Evolutionary conservation across 495 filamentous ascomycete genomes (phyloP), one percentile per base, ranked within the genome.

Genomic region (Bombardia bombarda): DNA sequence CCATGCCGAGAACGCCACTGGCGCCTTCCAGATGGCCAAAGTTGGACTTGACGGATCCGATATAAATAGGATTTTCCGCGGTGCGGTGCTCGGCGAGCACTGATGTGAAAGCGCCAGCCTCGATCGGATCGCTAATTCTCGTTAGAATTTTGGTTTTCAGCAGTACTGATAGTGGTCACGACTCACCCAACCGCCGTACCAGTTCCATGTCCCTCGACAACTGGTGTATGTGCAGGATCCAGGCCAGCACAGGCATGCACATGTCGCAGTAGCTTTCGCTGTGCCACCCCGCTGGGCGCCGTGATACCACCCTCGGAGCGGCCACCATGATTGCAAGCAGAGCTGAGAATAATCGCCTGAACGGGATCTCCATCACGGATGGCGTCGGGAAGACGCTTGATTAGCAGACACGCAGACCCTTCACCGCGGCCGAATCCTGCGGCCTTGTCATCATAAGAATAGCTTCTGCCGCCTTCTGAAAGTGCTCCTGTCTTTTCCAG

Each of bases 351-450:
- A n/a, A 87, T 66, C 9, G 74, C 77, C 37, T 78, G 66, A 31
- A 86, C 78, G 6, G 74, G 71, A 39, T 79, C 72, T 16, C 70
- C 69, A 47, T 77, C 73, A 31, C 45, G 55, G 24, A 75, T 56
- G 13, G 75, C 83, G 41, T 78, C 69, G n/a, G 60, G 52, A 3
- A 86, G 62, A 5, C 61, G 65, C 58, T 87, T 89, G 17, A 89
- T 48, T 16, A 76, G 62, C 1, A 86, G 39, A 21, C 70, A 67
- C 30, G 65, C 73, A 18, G 79, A 62, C 3, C 72, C 83, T 49
- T 88, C 84, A 3, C 70, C 84, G 12, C 83, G 68, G 0, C 63
- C 80, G 52, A 81, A 88, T 0, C 84, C 84, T 46, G 80, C 70
- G 16, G 79, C 84, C 4, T 59, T 43, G 1, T 66, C 62, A 50